Evolutionary conservation across 306 rosid genomes (phyloP).

Genomic region (Geum urbanum): DNA sequence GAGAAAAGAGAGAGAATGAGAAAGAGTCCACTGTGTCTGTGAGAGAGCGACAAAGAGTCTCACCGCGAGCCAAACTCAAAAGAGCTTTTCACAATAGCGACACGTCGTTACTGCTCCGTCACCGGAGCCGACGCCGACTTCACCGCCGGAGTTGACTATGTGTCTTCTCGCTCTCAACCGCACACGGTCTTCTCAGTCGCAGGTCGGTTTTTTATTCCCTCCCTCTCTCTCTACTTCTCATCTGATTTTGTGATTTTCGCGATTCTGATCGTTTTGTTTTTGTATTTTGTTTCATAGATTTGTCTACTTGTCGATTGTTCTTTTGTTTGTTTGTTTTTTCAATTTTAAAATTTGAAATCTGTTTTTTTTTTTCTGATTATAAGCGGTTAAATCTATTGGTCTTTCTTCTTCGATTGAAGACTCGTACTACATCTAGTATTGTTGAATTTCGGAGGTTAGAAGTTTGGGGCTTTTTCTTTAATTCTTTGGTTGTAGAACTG

Average conservation of each 20-base stretch:
- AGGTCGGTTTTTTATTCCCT: constrained; percentile 12
- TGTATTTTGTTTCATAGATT: not conserved
- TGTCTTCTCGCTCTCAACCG: not conserved
- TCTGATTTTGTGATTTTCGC: not conserved
- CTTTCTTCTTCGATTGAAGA: not conserved
- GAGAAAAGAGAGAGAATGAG: not conserved
- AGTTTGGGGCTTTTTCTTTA: not conserved
- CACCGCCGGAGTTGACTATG: not conserved
- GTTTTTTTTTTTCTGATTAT: not conserved
- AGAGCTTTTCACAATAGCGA: not conserved
- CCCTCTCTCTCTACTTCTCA: not conserved
- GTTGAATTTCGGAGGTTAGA: not conserved
- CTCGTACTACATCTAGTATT: not conserved
- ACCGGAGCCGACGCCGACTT: not conserved
- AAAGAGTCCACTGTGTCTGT: not conserved
- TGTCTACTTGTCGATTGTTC: not conserved
- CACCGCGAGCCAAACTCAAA: not conserved
- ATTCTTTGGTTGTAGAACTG: not conserved
- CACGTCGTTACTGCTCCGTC: not conserved
- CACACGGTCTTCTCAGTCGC: not conserved
- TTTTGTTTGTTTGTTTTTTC: not conserved
- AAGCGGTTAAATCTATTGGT: not conserved
- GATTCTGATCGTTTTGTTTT: not conserved
- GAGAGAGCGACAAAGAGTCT: constrained; percentile 2
- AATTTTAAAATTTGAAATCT: not conserved